Base-by-base conservation (phyloP, 257 asterid genomes). In the Scutellaria galericulata region DNA sequence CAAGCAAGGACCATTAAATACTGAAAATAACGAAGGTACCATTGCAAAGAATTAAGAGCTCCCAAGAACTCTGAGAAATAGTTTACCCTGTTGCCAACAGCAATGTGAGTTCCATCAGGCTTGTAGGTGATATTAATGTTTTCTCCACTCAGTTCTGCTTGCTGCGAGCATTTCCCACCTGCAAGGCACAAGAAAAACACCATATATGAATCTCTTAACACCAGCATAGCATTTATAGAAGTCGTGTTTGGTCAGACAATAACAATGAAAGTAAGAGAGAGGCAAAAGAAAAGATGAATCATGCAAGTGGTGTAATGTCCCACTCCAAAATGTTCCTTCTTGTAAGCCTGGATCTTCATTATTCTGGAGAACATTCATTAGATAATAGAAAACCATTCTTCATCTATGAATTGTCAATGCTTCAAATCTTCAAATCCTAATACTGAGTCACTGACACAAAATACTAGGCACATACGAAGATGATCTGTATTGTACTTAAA, bases 161-260 rank as follows among this genome's bases (percentile, higher is more conserved):
- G 96, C 83, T 91, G 99, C 7, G 99, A 90, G 84, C 97, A 95
- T 82, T 95, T 95, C 66, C 98, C 99, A 71, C 96, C 99, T 95
- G 85, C 70, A 81, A 64, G 47, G 64, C 64, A 73, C 64, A 67
- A 66, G 63, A 51, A 63, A 76, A 58, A 55, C 42, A 53, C 53
- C 58, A 48, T 15, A 51, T n/a, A 44, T 15, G 63, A 39, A 60
- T 48, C 53, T 24, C 57, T 45, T 56, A 66, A 44, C 66, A 62
- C 75, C 64, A 75, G 46, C 57, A 65, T 35, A 69, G 60, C 66
- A 62, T 11, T 54, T 56, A 52, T 13, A 42, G 7, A n/a, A 46
- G 70, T 59, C 40, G 53, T 9, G 46, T 45, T 48, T 57, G 13
- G 68, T 74, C 60, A 46, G 37, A 61, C 51, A 18, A 45, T 60